These are phyloP conservation scores for Trichoderma koningiopsis DNA, from an alignment of 2,329 filamentous ascomycete genomes.

Conservation along the genomic window DNA sequence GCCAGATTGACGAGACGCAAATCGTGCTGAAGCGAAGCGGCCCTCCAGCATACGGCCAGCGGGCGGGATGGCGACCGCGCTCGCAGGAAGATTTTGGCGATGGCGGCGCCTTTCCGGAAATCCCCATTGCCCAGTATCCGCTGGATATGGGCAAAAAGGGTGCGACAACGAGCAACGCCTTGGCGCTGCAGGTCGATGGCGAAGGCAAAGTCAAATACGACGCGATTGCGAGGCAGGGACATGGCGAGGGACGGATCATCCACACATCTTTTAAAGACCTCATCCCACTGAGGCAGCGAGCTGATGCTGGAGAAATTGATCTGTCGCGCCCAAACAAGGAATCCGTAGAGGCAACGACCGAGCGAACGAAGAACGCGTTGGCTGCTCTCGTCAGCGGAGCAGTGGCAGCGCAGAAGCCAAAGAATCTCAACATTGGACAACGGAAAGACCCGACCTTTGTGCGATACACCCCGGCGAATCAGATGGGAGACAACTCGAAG, in stretches of 20 bases:
- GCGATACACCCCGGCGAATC: constrained; percentile 90
- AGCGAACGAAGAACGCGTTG: constrained; percentile 85
- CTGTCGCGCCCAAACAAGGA: constrained; percentile 83
- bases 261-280: constrained; percentile 97
- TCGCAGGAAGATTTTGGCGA: constrained; percentile 90
- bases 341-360: constrained; percentile 78
- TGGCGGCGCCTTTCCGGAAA: constrained; percentile 93
- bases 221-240: constrained; percentile 87
- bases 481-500: constrained; percentile 86
- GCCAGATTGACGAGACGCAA: constrained; percentile 81
- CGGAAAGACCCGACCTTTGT: constrained; percentile 90
- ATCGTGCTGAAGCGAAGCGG: constrained; percentile 81
- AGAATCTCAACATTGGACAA: constrained; percentile 83
- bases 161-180: constrained; percentile 74
- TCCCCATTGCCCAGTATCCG: constrained; percentile 92
- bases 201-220: constrained; percentile 97
- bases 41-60: constrained; percentile 84
- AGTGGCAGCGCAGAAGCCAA: constrained; percentile 89
- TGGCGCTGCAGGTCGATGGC: constrained; percentile 87
- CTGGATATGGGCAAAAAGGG: constrained; percentile 90
- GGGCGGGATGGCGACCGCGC: constrained; percentile 87
- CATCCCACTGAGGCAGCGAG: constrained; percentile 89
- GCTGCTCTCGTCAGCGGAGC: constrained; percentile 81
- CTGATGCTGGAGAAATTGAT: constrained; percentile 89
- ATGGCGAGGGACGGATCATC: constrained; percentile 79